Evolutionary conservation across 768 basidiomycete species (phyloP), one percentile per base, ranked within the genome.

Genomic region (Sarcomyxa edulis): DNA sequence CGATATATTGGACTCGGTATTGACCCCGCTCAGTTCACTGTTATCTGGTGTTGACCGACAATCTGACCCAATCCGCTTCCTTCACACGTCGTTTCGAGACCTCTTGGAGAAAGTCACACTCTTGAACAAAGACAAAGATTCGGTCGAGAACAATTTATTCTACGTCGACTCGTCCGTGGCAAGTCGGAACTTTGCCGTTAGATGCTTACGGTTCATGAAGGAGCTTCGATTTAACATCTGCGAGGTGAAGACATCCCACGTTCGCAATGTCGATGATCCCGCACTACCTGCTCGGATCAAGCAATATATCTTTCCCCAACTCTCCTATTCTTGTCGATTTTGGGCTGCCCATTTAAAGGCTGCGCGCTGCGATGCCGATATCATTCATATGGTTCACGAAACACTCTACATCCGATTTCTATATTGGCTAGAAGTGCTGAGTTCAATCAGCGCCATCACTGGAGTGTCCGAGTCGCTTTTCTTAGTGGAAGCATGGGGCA

Each of bases 201-300:
- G 53, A 9, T 54, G 51, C 24, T 44, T 69, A 8, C 35, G 37
- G 20, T 43, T 55, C 20, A 64, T 69, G 66, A 46, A 44, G 8
- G 46, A 43, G 11, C 59, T 69, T 26, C 46, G 39, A 32, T 69
- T 70, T 49, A 67, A 70, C 27, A 66, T 70, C 7, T 69, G 66
- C 18, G 28, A 47, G 8, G 40, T 69, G 7, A 38, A 61, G 22
- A 53, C 61, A 18, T 69, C 67, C 4, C 54, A 58, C 35, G 16
- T 52, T 0, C 41, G 27, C 10, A 66, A 68, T 20, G 14, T 28
- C 11, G 52, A 58, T 6, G 31, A 66, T 4, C 39, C 44, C 2
- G 45, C 52, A 23, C 30, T 55, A 1, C 18, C 32, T 0, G 11
- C 10, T 4, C 45, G 43, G 5, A 50, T 66, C 23, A 28, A 45